Percentiles rank a stretch among this genome's conserved stretches.
Evolutionary conservation across 306 rosid genomes (phyloP).

Genomic region (Carpinus viminea): DNA sequence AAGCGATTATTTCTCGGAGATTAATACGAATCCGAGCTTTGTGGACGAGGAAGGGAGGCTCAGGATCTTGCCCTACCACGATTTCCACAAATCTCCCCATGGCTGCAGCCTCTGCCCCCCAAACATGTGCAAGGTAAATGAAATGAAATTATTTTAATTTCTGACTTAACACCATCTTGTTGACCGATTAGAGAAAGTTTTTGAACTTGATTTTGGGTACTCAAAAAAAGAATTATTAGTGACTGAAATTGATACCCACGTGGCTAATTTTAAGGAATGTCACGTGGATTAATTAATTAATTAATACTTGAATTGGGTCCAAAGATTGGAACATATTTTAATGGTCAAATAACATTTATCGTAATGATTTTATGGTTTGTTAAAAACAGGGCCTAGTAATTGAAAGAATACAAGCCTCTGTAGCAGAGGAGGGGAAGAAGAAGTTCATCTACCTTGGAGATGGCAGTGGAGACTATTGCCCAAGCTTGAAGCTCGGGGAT

Average conservation of each 20-base stretch:
- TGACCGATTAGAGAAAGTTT: neutral
- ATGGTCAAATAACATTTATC: no score
- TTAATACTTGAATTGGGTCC: constrained; percentile 12
- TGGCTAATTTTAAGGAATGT: neutral
- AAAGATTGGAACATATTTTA: neutral
- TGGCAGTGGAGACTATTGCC: constrained; percentile 66
- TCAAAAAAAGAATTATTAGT: no score
- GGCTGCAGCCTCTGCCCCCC: constrained; percentile 71
- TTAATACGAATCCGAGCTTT: constrained; percentile 70
- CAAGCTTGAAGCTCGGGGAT: constrained; percentile 52
- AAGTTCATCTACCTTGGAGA: constrained; percentile 64
- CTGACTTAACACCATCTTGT: neutral
- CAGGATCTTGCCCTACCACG: constrained; percentile 56
- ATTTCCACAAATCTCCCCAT: constrained; percentile 56
- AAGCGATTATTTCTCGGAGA: constrained; percentile 61
- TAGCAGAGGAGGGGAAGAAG: constrained; percentile 27
- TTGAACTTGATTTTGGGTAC: neutral
- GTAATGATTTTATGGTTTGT: neutral
- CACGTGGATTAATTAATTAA: neutral
- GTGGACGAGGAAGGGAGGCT: constrained; percentile 63
- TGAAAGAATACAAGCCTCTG: constrained; percentile 43
- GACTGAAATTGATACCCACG: neutral
- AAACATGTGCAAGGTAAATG: constrained; percentile 84
- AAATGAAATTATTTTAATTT: neutral
- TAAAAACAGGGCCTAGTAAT: constrained; percentile 44